These are phyloP conservation scores for Chytriomyces hyalinus DNA, from an alignment of 192 early-diverging fungal genomes.

Conservation along the genomic window DNA sequence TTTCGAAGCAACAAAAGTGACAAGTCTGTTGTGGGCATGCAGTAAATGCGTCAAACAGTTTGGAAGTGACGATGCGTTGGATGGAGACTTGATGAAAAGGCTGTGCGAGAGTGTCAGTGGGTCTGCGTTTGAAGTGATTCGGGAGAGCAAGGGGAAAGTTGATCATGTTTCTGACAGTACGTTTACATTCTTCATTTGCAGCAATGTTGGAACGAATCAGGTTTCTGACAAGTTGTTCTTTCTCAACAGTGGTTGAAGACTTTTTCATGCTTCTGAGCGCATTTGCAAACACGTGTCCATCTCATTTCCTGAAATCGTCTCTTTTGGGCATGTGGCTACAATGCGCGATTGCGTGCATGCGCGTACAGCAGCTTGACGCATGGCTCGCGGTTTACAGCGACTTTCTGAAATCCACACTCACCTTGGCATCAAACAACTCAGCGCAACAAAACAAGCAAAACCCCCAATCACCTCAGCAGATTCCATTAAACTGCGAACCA, in stretches of 20 bases:
- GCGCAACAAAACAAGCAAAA: neutral
- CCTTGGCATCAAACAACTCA: conserved; percentile 22
- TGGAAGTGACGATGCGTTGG: conserved; percentile 58
- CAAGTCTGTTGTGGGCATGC: conserved; percentile 84
- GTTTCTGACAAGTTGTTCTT: conserved; percentile 8
- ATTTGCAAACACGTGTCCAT: conserved; percentile 57
- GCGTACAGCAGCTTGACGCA: conserved; percentile 37
- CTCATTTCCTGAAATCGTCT: conserved; percentile 58
- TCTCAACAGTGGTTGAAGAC: conserved; percentile 72
- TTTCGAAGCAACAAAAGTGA: conserved; percentile 70
- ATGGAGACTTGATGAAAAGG: conserved; percentile 55
- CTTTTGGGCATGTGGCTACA: conserved; percentile 64
- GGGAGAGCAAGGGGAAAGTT: conserved; percentile 42
- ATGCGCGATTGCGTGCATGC: conserved; percentile 67
- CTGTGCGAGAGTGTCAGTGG: conserved; percentile 71
- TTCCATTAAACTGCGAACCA: neutral
- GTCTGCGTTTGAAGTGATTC: conserved; percentile 68
- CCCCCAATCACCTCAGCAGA: neutral
- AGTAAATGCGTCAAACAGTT: conserved; percentile 69
- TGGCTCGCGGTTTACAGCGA: conserved; percentile 33
- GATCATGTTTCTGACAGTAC: conserved; percentile 73
- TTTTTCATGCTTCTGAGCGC: conserved; percentile 67
- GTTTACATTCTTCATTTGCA: conserved; percentile 15
- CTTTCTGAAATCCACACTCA: conserved; percentile 30
- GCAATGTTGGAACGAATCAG: neutral